Evolutionary conservation across 257 asterid genomes (phyloP), one percentile per base, ranked within the genome.

Genomic region (Sherardia arvensis): DNA sequence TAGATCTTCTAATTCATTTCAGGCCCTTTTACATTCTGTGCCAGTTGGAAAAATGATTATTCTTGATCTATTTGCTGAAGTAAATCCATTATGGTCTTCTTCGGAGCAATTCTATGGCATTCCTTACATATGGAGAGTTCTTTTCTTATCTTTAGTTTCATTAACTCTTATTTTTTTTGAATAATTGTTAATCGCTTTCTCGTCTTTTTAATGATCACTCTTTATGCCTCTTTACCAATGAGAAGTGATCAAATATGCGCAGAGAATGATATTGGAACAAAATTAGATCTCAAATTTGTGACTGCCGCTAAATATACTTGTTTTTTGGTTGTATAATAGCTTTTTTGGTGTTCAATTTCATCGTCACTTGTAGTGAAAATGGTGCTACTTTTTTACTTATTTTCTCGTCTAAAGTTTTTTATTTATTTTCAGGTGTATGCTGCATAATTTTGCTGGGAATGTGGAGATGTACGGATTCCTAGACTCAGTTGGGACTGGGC

Each of bases 21-120:
- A 88, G 96, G 96, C 96, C 61, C 96, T 88, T 73, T 69, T 88
- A 72, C 96, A 88, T 78, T 88, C 95, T 66, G 87, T 88, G 78
- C 96, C 95, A 62, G 65, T 80, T 30, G 96, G 95, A 62, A 88
- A 73, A 79, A 71, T 88, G 84, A 86, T 88, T 10, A 90, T 88
- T 70, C 93, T 88, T 48, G 96, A 88, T 82, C 79, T 88, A 33
- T 88, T 80, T 72, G 95, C 95, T 2, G 96, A 86, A 79, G 96
- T 79, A 12, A 88, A 82, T 80, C 96, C 96, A 59, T 79, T 88
- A 63, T 88, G 96, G 96, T 72, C 83, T 74, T 76, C 90, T 61
- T 84, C 96, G 51, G 77, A 84, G 68, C 95, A 88, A 78, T 86
- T 86, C 74, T 88, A 88, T 26, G 96, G 95, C 33, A 65, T 80